These are phyloP conservation scores for Cercospora sp. DNA, from an alignment of 2,329 filamentous ascomycete genomes.

Conservation along the genomic window DNA sequence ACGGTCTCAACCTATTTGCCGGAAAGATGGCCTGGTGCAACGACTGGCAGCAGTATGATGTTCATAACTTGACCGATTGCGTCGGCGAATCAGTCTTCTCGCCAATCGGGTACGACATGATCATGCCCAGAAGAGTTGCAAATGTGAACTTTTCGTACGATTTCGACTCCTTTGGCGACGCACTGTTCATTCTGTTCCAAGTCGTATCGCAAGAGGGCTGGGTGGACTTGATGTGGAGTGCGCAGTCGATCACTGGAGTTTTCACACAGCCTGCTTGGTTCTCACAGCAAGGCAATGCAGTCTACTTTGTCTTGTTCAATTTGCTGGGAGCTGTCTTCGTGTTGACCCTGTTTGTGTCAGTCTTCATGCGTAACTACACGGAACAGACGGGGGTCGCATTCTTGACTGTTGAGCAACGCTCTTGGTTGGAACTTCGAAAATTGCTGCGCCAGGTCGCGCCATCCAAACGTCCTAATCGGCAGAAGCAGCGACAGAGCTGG, in stretches of 20 bases:
- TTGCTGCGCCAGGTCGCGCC: constrained; percentile 88
- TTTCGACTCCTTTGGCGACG: constrained; percentile 93
- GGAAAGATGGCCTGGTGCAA: constrained; percentile 81
- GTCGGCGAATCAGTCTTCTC: constrained; percentile 77
- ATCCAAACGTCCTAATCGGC: constrained; percentile 84
- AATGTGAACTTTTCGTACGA: constrained; percentile 74
- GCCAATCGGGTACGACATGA: constrained; percentile 80
- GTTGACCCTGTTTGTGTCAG: constrained; percentile 93
- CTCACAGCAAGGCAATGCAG: constrained; percentile 75
- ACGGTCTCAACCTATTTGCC: constrained; percentile 89
- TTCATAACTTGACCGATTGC: constrained; percentile 68
- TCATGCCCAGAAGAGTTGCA: constrained; percentile 75
- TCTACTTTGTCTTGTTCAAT: constrained; percentile 97
- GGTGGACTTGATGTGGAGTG: constrained; percentile 86
- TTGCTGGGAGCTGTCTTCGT: constrained; percentile 94
- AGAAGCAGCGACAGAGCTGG: constrained; percentile 70
- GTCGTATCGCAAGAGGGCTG: constrained; percentile 99
- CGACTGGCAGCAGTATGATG: constrained; percentile 56
- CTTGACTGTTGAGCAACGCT: constrained; percentile 90
- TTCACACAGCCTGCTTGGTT: constrained; percentile 71
- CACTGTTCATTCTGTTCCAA: constrained; percentile 95
- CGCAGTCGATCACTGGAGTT: constrained; percentile 76
- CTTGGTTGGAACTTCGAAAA: constrained; percentile 94
- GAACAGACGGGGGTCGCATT: constrained; percentile 98
- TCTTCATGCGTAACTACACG: constrained; percentile 99